phyloP scores from a whole-genome alignment of 2,329 filamentous ascomycete species.

The Exophiala bonariae region DNA sequence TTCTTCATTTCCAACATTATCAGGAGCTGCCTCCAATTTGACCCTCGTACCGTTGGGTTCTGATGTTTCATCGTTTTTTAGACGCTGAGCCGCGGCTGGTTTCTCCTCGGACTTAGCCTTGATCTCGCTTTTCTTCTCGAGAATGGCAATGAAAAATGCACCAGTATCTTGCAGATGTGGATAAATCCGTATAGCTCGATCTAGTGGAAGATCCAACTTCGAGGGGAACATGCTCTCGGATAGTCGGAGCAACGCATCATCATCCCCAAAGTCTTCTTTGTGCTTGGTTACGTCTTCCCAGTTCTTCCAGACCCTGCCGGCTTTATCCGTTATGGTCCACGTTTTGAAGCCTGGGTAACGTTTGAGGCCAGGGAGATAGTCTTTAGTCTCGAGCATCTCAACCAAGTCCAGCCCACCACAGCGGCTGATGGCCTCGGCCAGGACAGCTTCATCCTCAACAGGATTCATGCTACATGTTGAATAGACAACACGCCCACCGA shows the following conservation, averaged over 20 bases:
- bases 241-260: slow-evolving; percentile 64
- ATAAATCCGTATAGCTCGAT: slow-evolving; percentile 91
- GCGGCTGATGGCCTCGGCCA: slow-evolving; percentile 82
- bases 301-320: slow-evolving; percentile 72
- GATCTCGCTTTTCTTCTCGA: slow-evolving; percentile 89
- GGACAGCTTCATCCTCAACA: slow-evolving; percentile 91
- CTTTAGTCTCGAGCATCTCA: slow-evolving; percentile 78
- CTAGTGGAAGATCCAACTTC: slow-evolving; percentile 68
- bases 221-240: slow-evolving; percentile 82
- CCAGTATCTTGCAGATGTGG: slow-evolving; percentile 95
- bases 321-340: slow-evolving; percentile 92
- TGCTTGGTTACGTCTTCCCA: slow-evolving; percentile 79
- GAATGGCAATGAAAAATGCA: slow-evolving; percentile 93
- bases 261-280: slow-evolving; percentile 56
- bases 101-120: slow-evolving; percentile 69
- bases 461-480: slow-evolving; percentile 99
- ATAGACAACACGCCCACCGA: slow-evolving; percentile 91
- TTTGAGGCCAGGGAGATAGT: slow-evolving; percentile 74
- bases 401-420: slow-evolving; percentile 84
- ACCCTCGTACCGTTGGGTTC: slow-evolving; percentile 37
- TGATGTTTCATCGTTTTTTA: slow-evolving; percentile 39
- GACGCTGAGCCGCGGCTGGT: neutral
- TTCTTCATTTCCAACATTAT: slow-evolving; percentile 34
- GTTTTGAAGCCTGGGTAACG: slow-evolving; percentile 72
- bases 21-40: slow-evolving; percentile 22